Evolutionary conservation across 2,329 filamentous ascomycete species (phyloP), one percentile per base, ranked within the genome.

Genomic region (Xylariaceae sp.): DNA sequence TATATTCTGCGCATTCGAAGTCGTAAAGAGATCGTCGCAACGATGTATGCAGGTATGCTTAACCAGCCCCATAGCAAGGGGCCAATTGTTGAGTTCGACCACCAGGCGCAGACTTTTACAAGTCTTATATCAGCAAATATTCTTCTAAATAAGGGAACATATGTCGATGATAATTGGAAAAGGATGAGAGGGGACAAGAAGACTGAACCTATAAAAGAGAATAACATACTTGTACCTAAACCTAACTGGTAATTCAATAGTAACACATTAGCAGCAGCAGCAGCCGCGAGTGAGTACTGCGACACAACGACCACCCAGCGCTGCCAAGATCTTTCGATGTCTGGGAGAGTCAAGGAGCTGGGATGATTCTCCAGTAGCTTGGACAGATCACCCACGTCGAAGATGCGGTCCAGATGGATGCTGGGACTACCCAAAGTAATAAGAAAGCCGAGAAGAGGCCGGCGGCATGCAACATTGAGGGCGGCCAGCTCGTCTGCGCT

Each of bases 401-500:
- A 57, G 1, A 48, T 47, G 2, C 55, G 47, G 23, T 47, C 47
- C 16, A 55, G 43, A 14, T 48, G 55, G 6, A 58, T 55, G 21
- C 48, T 50, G 10, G 55, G 57, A 22, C 41, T 52, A 10, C 48
- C 55, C 8, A 55, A 23, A 22, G 50, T 45, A 4, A 57, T 41
- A 4, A 59, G 42, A 17, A 56, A 42, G 10, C 48, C 37, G n/a
- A 59, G 46, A 10, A 57, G 23, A 6, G 50, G 53, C 7, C 55
- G 48, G 4, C 48, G 49, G 8, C 45, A 52, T 7, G 58, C 34
- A 10, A 55, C 44, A n/a, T 37, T 44, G 10, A 58, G 36, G 39
- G 55, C 53, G 14, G 53, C 53, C 2, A 58, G 39, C 40, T 58
- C 55, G 10, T 58, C 53, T 16, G 51, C 50, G 34, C 44, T 55